phyloP scores from a whole-genome alignment of 2,329 filamentous ascomycete genomes.

The Curvularia sp. region DNA sequence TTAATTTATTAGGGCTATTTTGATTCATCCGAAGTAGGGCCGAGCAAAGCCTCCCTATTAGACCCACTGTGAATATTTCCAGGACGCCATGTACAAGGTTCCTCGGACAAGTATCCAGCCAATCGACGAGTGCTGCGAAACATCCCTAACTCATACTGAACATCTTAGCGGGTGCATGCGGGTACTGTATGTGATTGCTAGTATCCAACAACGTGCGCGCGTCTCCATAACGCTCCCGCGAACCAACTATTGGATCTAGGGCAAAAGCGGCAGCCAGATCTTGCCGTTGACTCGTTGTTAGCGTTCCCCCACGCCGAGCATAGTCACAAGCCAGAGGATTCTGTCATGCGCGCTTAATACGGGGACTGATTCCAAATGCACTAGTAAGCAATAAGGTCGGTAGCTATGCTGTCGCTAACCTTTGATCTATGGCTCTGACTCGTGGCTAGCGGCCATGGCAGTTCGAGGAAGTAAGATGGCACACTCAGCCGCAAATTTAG shows the following conservation, averaged over 20 bases:
- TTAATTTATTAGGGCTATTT: too few relatives aligned
- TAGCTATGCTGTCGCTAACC: not conserved
- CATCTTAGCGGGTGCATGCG: not conserved
- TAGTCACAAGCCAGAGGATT: not conserved
- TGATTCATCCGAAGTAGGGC: too few relatives aligned
- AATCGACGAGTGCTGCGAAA: not conserved
- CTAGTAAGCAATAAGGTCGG: not conserved
- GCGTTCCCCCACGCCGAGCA: not conserved
- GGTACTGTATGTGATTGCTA: not conserved
- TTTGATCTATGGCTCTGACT: not conserved
- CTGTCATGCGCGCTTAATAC: not conserved
- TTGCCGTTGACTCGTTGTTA: not conserved
- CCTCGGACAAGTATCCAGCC: not conserved
- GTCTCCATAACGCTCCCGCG: not conserved
- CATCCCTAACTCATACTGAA: not conserved
- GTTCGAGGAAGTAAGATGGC: not conserved
- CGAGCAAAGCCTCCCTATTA: too few relatives aligned
- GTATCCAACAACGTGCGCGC: not conserved
- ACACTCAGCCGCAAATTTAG: not conserved
- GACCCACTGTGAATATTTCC: too few relatives aligned
- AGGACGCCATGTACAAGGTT: not conserved
- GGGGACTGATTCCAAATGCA: not conserved
- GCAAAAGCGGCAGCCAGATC: not conserved
- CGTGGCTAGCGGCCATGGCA: not conserved
- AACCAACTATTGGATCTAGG: not conserved